These are phyloP conservation scores for Massarina eburnea DNA, from an alignment of 2,329 filamentous ascomycete species.

Conservation along the genomic window DNA sequence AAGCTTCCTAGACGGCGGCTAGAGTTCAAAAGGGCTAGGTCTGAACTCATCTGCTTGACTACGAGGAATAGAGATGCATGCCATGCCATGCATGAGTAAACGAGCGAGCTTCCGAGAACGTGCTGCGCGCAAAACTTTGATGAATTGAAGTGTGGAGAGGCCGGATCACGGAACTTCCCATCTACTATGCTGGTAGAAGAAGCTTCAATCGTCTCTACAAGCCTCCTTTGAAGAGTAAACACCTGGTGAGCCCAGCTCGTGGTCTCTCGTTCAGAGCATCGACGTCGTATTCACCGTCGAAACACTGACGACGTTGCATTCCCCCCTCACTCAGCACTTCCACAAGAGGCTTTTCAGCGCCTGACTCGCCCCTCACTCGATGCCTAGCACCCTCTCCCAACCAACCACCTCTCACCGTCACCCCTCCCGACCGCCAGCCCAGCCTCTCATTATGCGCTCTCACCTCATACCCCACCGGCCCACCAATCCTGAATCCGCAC, in stretches of 20 bases:
- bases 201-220: too few species aligned
- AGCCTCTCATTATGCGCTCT: neutral
- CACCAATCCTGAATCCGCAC: constrained; percentile 15
- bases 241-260: too few species aligned
- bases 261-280: too few species aligned
- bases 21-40: constrained; percentile 4
- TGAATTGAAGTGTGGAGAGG: neutral
- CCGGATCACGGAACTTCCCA: neutral
- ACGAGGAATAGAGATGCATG: neutral
- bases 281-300: too few species aligned
- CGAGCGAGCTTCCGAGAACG: neutral
- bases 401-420: constrained; percentile 13
- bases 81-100: constrained; percentile 3
- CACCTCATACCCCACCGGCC: constrained; percentile 7
- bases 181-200: neutral
- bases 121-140: neutral
- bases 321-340: too few species aligned
- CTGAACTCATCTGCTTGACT: neutral
- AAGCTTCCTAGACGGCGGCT: constrained; percentile 33
- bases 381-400: constrained; percentile 4
- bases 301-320: too few species aligned
- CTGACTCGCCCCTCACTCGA: constrained; percentile 6
- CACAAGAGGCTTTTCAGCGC: neutral
- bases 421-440: neutral
- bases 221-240: too few species aligned